These are phyloP conservation scores for Pseudocercospora vitis DNA, from an alignment of 2,329 filamentous ascomycete genomes.

Conservation along the genomic window DNA sequence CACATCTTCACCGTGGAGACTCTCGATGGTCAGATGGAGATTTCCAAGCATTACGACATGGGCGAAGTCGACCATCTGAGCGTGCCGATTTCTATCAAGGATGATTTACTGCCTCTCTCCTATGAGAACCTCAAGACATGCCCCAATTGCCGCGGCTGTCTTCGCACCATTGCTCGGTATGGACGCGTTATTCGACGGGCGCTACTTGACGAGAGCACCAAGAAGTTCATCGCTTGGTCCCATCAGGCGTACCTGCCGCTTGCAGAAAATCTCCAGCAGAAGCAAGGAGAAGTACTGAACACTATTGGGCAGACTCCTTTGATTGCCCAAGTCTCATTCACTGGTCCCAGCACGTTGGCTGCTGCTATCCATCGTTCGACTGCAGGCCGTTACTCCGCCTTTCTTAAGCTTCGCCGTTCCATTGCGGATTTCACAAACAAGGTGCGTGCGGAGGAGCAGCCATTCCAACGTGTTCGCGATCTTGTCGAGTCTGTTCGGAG, in stretches of 20 bases:
- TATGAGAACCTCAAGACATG: conserved; percentile 53
- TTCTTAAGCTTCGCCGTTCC: conserved; percentile 17
- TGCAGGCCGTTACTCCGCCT: conserved; percentile 18
- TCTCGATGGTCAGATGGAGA: conserved; percentile 62
- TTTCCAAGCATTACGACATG: conserved; percentile 53
- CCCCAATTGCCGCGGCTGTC: conserved; percentile 59
- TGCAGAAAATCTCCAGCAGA: conserved; percentile 36
- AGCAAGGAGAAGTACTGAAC: conserved; percentile 17
- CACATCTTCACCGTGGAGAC: conserved; percentile 62
- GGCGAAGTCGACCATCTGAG: conserved; percentile 27
- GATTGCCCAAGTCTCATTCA: not conserved
- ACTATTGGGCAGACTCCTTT: conserved; percentile 7
- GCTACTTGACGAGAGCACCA: conserved; percentile 62
- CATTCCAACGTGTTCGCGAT: conserved; percentile 50
- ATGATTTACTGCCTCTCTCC: conserved; percentile 50
- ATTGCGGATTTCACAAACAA: conserved; percentile 32
- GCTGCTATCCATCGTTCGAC: not conserved
- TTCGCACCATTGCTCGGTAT: conserved; percentile 61
- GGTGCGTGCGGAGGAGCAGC: conserved; percentile 51
- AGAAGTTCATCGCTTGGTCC: conserved; percentile 62
- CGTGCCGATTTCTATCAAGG: conserved; percentile 25
- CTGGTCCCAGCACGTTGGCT: not conserved
- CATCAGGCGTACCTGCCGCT: conserved; percentile 47
- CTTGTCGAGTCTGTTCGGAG: conserved; percentile 46
- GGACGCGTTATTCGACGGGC: conserved; percentile 61